Evolutionary conservation across 2,329 filamentous ascomycete species (phyloP), one percentile per base, ranked within the genome.

Genomic region (Whalleya microplaca): DNA sequence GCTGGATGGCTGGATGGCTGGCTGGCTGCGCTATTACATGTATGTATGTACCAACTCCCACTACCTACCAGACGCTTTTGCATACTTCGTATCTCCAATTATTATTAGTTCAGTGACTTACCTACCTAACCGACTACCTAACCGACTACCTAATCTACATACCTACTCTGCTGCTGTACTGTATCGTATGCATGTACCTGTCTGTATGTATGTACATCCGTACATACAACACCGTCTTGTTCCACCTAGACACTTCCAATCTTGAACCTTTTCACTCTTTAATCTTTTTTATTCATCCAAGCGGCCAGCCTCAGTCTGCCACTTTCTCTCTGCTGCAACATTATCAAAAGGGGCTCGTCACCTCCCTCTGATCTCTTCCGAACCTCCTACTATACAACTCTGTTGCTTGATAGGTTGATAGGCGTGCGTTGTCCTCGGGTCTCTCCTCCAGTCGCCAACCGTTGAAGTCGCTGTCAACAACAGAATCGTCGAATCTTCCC

Each of bases 301-400:
- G 4, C 23, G n/a, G 23, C 23, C 23, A 9, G 23, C 23, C 23
- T 27, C 23, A 27, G 9, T 27, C 23, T 27, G 23, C 23, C 23
- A 14, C 10, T 16, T 37, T 12, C 14, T 12, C 5, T 37, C 32
- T 37, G 10, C 32, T 37, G 14, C 9, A 14, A 14, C 32, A 14
- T 8, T 16, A 37, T 37, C 32, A 7, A 12, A 14, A 12, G 32
- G 32, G 32, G 14, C 55, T 51, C 53, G 45, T 47, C 19, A 56
- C 48, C 57, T 61, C 50, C 59, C 51, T 58, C 58, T 63, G 52
- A 55, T 56, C 43, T 49, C 60, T 56, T 58, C 56, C 58, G 54
- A 50, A 5, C 14, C 10, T 16, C n/a, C n/a, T 37, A 12, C 32
- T 12, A 14, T 37, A 37, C n/a, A 12, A 37, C 32, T 61, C 47